A percentile compares a stretch with the other conserved stretches of the same genome.
Conservation (phyloP, 202 grass and related monocot genomes). For the Eragrostis tef region DNA sequence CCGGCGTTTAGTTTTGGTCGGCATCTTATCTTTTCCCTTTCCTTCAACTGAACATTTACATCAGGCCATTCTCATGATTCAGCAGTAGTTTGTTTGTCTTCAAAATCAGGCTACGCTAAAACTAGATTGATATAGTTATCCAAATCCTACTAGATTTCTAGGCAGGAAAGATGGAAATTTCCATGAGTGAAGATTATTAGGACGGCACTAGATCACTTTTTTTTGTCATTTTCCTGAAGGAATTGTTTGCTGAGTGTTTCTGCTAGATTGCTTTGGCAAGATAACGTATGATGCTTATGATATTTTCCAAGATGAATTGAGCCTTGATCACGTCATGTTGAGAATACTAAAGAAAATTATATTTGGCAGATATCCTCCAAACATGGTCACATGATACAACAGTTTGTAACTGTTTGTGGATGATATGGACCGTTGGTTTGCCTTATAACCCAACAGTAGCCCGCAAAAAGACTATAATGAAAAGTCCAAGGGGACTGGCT, state of each 20-base stretch:
- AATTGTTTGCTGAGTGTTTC: conserved; percentile 8
- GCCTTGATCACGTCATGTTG: not conserved
- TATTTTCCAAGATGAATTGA: not conserved
- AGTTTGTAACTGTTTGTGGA: conserved; percentile 24
- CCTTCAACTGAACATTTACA: not conserved
- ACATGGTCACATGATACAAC: conserved; percentile 38
- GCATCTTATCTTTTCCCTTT: not conserved
- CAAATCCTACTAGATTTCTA: not conserved
- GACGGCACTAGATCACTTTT: not conserved
- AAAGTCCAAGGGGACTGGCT: not conserved
- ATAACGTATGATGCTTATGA: not conserved
- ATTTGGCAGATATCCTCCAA: not conserved
- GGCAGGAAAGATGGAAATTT: not conserved
- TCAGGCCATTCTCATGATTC: conserved; percentile 1
- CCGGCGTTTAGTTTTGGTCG: conserved; percentile 20
- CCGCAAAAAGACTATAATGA: not conserved
- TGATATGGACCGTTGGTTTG: conserved; percentile 7
- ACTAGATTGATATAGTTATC: not conserved
- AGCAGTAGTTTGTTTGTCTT: not conserved
- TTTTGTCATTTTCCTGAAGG: conserved; percentile 1
- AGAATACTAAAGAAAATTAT: not conserved
- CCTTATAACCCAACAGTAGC: conserved; percentile 16
- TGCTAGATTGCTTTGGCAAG: conserved; percentile 16
- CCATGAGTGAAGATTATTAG: not conserved
- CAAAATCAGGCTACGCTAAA: not conserved